Conservation (phyloP, 140 eudicot species). For the Ambrosia hybrid region DNA sequence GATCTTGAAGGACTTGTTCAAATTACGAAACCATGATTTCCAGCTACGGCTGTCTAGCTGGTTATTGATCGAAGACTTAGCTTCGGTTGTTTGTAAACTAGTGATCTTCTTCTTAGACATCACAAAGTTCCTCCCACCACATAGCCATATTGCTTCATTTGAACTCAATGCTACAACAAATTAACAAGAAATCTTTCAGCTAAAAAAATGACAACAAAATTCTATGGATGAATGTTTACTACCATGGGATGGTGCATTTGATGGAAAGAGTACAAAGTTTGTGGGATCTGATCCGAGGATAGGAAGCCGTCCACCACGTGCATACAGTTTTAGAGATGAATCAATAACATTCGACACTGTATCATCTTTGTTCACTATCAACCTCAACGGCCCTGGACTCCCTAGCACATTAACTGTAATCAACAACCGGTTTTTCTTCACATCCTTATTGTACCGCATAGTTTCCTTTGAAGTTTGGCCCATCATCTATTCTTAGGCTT, state of each 20-base stretch:
- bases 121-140: constrained; percentile 46
- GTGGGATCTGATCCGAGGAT: constrained; percentile 37
- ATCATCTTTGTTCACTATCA: constrained; percentile 37
- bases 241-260: constrained; percentile 43
- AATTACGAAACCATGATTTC: constrained; percentile 47
- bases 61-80: constrained; percentile 12
- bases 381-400: constrained; percentile 46
- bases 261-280: constrained; percentile 35
- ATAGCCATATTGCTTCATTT: constrained; percentile 34
- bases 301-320: constrained; percentile 46
- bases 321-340: constrained; percentile 41
- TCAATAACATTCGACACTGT: constrained; percentile 34
- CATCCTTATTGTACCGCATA: constrained; percentile 1
- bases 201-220: background rate
- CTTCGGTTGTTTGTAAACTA: constrained; percentile 20
- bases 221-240: background rate
- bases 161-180: background rate
- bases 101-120: constrained; percentile 39
- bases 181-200: background rate
- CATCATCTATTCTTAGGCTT: background rate
- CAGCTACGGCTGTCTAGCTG: constrained; percentile 26
- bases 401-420: constrained; percentile 44
- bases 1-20: constrained; percentile 36
- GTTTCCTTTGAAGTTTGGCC: constrained; percentile 4
- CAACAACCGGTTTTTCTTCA: constrained; percentile 37